A percentile compares a stretch with the other conserved stretches of the same genome.
phyloP scores from a whole-genome alignment of 192 early-diverging fungal species.

The Dissophora ornata region DNA sequence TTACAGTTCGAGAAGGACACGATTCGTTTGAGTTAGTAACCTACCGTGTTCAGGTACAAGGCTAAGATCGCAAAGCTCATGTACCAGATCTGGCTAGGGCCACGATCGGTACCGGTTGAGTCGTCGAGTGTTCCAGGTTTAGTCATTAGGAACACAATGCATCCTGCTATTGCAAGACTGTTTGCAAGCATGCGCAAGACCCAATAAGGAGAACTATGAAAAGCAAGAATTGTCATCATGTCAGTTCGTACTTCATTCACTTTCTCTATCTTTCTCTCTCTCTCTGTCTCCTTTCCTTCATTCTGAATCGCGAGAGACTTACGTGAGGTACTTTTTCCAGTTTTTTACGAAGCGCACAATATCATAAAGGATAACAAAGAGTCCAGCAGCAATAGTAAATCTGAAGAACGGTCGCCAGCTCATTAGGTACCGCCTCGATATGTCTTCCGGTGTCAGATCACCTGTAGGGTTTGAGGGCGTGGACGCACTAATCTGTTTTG shows the following conservation, averaged over 20 bases:
- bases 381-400: slow-evolving; percentile 3
- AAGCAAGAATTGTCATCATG: background rate
- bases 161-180: slow-evolving; percentile 1
- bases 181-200: slow-evolving; percentile 20
- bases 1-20: background rate
- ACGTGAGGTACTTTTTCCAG: no score
- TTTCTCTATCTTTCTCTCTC: no score
- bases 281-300: no score
- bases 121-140: background rate
- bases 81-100: slow-evolving; percentile 15
- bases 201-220: slow-evolving; percentile 30
- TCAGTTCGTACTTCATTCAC: slow-evolving; percentile 17
- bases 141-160: slow-evolving; percentile 4
- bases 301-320: no score
- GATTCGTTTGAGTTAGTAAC: no score
- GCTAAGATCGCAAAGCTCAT: slow-evolving; percentile 38
- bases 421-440: slow-evolving; percentile 1
- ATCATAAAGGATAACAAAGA: slow-evolving; percentile 11
- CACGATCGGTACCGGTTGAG: background rate
- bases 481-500: slow-evolving; percentile 6
- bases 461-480: background rate
- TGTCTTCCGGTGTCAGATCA: background rate
- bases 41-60: slow-evolving; percentile 37
- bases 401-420: slow-evolving; percentile 11
- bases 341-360: slow-evolving; percentile 6